These are phyloP conservation scores for Daldinia decipiens DNA, from an alignment of 495 filamentous ascomycete genomes.

Conservation along the genomic window DNA sequence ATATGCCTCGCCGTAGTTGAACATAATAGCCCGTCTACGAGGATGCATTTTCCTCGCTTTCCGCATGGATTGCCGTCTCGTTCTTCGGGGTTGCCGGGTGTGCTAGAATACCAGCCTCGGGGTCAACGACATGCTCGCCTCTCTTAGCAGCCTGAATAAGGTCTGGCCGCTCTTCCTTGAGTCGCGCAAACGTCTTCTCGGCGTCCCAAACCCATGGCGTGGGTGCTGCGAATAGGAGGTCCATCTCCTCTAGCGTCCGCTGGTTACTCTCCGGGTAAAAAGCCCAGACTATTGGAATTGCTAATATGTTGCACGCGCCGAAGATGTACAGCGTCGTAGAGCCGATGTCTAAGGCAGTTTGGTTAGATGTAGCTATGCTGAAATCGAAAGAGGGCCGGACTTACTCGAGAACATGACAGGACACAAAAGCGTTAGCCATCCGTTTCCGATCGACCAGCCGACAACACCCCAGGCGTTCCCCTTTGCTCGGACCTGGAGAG, in stretches of 20 bases:
- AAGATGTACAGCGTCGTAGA: conserved; percentile 77
- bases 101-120: conserved; percentile 55
- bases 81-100: conserved; percentile 22
- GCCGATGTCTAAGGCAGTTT: conserved; percentile 54
- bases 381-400: conserved; percentile 1
- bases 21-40: conserved; percentile 8
- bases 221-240: conserved; percentile 69
- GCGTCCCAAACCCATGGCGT: conserved; percentile 72
- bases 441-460: conserved; percentile 78
- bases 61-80: conserved; percentile 21
- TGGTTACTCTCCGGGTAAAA: conserved; percentile 75
- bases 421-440: conserved; percentile 70
- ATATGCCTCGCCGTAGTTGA: not conserved
- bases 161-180: conserved; percentile 63
- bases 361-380: conserved; percentile 13
- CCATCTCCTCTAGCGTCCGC: conserved; percentile 75
- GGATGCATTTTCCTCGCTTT: conserved; percentile 32
- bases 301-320: conserved; percentile 68
- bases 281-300: conserved; percentile 74
- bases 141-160: conserved; percentile 32
- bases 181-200: conserved; percentile 69
- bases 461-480: conserved; percentile 81
- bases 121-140: conserved; percentile 61
- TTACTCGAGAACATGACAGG: conserved; percentile 68
- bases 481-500: conserved; percentile 71